Evolutionary conservation across 176 grass and related monocot species (phyloP), one percentile per base, ranked within the genome.

Genomic region (Oryza brachyantha): DNA sequence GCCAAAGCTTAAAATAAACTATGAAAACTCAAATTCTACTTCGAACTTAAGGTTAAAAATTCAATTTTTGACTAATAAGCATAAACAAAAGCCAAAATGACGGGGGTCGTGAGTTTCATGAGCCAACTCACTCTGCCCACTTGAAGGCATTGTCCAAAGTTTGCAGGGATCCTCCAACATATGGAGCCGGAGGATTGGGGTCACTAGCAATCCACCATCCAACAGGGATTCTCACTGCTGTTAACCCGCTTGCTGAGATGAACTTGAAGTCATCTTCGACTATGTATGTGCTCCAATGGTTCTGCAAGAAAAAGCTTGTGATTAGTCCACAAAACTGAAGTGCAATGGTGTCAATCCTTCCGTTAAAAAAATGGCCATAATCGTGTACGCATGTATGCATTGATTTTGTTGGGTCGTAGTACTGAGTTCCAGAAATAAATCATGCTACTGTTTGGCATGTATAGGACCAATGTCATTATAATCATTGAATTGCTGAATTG

Each of bases 181-280:
- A 95, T 1, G 92, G 92, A 27, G 54, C 37, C 0, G 86, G 89
- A 25, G 92, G 86, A 19, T 66, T 86, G 21, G 80, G 84, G 13
- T 82, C 86, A 5, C 92, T 85, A 0, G 89, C 86, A 19, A 94
- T 94, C 89, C 92, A 94, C 92, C 86, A 94, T 19, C 92, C 86
- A 0, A 91, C 92, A 5, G 92, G 92, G 17, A 94, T 84, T 55
- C 92, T 84, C 62, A 94, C 86, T 7, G 89, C 89, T 0, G 76
- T 81, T 4, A 94, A 35, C 5, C 79, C 71, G 4, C 17, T 82
- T 22, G 73, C 43, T 0, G 81, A 45, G 21, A 94, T 82, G 74
- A 86, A 91, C 1, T 40, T 79, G 57, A 91, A 91, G 59, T 94
- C 89, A 0, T 87, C 84, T 70, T 94, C 92, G 0, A 81, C 57